Base-by-base conservation (phyloP, 129 eudicot species). In the Pittosporum tobira region DNA sequence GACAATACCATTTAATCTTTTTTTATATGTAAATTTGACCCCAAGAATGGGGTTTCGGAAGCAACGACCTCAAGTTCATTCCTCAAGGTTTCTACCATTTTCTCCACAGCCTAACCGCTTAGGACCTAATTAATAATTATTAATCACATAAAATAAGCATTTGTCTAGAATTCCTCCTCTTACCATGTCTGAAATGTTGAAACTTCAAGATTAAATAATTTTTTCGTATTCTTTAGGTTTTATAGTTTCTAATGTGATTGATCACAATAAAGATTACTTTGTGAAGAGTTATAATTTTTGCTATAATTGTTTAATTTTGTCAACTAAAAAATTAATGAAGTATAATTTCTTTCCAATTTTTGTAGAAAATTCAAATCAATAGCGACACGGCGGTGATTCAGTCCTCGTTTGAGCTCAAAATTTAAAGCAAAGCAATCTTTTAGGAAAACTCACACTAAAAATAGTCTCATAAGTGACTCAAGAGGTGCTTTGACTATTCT, bases 401-500 rank as follows among this genome's bases (percentile, higher is more conserved):
- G 57, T 21, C 46, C 11, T 31, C 18, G 22, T 29, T 18, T 36
- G 38, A 23, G 48, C 38, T 42, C 58, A 52, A 57, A 29, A 62
- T 70, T 66, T 28, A 63, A 58, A n/a, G 19, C 58, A 16, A 75
- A 78, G 81, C 67, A 77, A 42, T 70, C 63, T 36, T 69, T 57
- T 10, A 73, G 77, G 59, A 45, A 71, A 56, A 24, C 75, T 70
- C 77, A 81, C 79, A 78, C 81, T 88, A 85, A 78, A 57, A 68
- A 19, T 50, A 70, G 50, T 40, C 56, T 52, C 7, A 18, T 22
- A 9, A 57, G 46, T 47, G 72, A 67, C 20, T 68, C 84, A 29
- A 73, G 94, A 62, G 96, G 96, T 29, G 96, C 94, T 40, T 73
- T 88, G 47, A 79, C 81, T 66, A 94, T 88, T 64, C 59, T 88